Evolutionary conservation across 2,329 filamentous ascomycete genomes (phyloP).

Genomic region (Cytospora chrysosperma): DNA sequence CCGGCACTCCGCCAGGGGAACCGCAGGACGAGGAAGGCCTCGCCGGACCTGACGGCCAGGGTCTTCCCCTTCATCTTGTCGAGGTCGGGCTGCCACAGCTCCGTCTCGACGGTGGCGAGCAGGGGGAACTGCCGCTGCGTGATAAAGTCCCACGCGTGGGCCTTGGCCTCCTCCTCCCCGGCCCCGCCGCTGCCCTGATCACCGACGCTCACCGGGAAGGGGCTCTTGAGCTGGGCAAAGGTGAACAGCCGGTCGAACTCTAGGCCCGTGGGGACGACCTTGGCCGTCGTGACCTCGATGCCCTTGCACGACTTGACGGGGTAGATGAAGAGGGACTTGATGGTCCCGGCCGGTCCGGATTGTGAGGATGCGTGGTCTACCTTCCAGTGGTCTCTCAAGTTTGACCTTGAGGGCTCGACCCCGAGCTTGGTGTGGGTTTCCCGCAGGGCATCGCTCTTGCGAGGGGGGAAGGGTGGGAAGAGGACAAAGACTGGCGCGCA

Average conservation of each 20-base stretch:
- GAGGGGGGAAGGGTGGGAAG: constrained; percentile 54
- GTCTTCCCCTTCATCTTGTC: constrained; percentile 50
- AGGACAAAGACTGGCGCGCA: constrained; percentile 53
- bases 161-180: constrained; percentile 40
- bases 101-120: constrained; percentile 67
- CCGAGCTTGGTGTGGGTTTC: constrained; percentile 55
- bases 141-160: constrained; percentile 66
- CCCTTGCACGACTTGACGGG: constrained; percentile 81
- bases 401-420: constrained; percentile 36
- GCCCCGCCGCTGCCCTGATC: constrained; percentile 35
- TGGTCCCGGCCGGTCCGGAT: constrained; percentile 25
- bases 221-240: constrained; percentile 66
- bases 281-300: constrained; percentile 66
- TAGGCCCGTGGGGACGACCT: constrained; percentile 67
- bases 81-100: constrained; percentile 68
- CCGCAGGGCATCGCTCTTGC: constrained; percentile 51
- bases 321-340: constrained; percentile 73
- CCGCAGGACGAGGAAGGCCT: constrained; percentile 62
- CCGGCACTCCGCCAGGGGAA: constrained; percentile 61
- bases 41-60: constrained; percentile 42
- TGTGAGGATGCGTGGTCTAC: constrained; percentile 18
- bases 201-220: constrained; percentile 41
- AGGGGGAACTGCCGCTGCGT: constrained; percentile 68
- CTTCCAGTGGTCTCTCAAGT: constrained; percentile 30
- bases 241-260: constrained; percentile 80